Percentiles rank a stretch among this genome's conserved stretches.
These are phyloP conservation scores for Oenanthe sinensis DNA, from an alignment of 129 eudicot species.

Conservation along the genomic window DNA sequence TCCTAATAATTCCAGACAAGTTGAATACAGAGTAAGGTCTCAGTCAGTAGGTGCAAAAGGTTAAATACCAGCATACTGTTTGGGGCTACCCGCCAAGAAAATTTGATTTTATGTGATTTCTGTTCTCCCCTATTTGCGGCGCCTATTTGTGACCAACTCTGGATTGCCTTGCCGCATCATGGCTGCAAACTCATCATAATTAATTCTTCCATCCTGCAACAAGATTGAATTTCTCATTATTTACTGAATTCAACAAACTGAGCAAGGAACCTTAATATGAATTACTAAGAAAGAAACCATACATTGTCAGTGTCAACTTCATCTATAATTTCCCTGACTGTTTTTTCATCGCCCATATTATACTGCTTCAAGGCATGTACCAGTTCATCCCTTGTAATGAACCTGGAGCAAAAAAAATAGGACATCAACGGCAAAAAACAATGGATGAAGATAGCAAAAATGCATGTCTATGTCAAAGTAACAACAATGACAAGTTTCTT, in stretches of 20 bases:
- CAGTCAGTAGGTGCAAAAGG: neutral
- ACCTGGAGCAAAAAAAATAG: slow-evolving; percentile 28
- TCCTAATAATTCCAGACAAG: neutral
- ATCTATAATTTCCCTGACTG: slow-evolving; percentile 78
- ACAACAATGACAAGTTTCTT: neutral
- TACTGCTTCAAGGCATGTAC: slow-evolving; percentile 91
- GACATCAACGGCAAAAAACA: neutral
- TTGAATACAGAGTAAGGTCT: neutral
- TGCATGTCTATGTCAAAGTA: neutral
- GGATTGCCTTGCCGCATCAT: slow-evolving; percentile 95
- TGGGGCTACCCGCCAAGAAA: neutral
- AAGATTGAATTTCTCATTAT: neutral
- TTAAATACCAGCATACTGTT: neutral
- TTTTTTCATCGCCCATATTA: slow-evolving; percentile 92
- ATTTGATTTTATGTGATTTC: neutral
- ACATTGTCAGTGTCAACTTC: slow-evolving; percentile 96
- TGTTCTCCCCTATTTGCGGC: slow-evolving; percentile 37
- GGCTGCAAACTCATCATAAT: slow-evolving; percentile 85
- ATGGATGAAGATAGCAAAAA: slow-evolving; percentile 7
- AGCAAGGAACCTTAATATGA: neutral
- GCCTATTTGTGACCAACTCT: slow-evolving; percentile 51
- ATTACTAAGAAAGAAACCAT: slow-evolving; percentile 17
- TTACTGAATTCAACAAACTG: neutral
- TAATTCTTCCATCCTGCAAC: slow-evolving; percentile 87
- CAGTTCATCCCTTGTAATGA: slow-evolving; percentile 87